Percentiles rank a stretch among this genome's conserved stretches.
Conservation (phyloP, 2,329 filamentous ascomycete species). For the Fonsecaea monophora region DNA sequence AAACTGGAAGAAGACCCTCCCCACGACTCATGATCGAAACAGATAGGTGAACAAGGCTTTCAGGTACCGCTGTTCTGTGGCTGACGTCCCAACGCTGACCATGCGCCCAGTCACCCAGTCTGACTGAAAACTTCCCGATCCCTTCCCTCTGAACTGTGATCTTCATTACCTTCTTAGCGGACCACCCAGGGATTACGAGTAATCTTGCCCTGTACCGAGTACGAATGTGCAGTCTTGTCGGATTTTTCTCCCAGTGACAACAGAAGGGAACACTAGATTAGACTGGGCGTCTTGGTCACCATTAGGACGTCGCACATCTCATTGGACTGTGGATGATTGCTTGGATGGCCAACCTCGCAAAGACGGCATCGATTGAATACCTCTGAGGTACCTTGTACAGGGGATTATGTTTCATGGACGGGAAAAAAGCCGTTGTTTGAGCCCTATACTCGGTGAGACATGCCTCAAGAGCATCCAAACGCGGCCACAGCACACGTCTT, state of each 20-base stretch:
- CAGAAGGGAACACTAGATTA: neutral
- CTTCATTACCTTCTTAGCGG: slow-evolving; percentile 7
- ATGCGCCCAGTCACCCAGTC: slow-evolving; percentile 3
- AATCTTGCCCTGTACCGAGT: neutral
- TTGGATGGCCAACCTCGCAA: neutral
- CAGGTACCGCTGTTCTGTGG: slow-evolving; percentile 16
- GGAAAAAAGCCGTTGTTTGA: neutral
- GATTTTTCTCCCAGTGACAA: neutral
- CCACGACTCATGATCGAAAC: slow-evolving; percentile 16
- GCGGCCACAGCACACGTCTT: neutral
- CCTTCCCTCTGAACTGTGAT: slow-evolving; percentile 10
- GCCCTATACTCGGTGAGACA: neutral
- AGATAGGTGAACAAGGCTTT: slow-evolving; percentile 5
- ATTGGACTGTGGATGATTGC: neutral
- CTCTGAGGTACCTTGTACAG: neutral
- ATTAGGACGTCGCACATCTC: neutral
- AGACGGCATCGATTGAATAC: neutral
- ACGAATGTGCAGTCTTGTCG: neutral
- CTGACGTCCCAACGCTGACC: slow-evolving; percentile 15
- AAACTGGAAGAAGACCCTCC: slow-evolving; percentile 5
- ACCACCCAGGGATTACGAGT: neutral
- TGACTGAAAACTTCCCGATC: slow-evolving; percentile 18
- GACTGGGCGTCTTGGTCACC: neutral
- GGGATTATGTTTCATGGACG: neutral
- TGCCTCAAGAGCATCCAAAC: neutral